phyloP scores from a whole-genome alignment of 176 grass and related monocot species.

The Secale cereale region DNA sequence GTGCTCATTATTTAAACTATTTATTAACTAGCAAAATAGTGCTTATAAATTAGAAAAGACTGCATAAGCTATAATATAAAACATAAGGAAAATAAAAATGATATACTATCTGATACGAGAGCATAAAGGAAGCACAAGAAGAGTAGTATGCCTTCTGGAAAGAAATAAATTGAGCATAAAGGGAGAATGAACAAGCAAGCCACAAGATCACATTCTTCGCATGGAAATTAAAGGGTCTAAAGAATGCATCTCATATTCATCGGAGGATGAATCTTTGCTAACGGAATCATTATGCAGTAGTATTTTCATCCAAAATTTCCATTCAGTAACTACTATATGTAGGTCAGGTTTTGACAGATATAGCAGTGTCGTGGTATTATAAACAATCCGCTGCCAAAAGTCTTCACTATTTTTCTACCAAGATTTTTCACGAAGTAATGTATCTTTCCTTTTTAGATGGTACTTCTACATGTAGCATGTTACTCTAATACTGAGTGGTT shows the following conservation, averaged over 20 bases:
- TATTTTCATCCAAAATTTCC: not conserved
- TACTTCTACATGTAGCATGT: not conserved
- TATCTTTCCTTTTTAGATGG: not conserved
- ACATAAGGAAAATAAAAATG: not conserved
- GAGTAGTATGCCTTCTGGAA: not conserved
- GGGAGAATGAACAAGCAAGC: not conserved
- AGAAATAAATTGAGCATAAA: not conserved
- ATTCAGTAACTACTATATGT: not conserved
- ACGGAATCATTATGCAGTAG: not conserved
- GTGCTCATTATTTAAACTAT: slow-evolving; percentile 63
- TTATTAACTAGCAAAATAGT: not conserved
- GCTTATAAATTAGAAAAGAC: slow-evolving; percentile 11
- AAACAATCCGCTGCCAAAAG: too few species aligned
- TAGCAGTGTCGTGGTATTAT: too few species aligned
- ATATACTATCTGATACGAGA: not conserved
- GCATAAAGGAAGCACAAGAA: not conserved
- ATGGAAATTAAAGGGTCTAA: too few species aligned
- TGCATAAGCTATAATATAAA: slow-evolving; percentile 11
- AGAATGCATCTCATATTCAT: not conserved
- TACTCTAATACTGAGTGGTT: not conserved
- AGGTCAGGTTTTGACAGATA: not conserved
- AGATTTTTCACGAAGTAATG: too few species aligned
- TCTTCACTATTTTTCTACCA: too few species aligned
- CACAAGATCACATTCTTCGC: not conserved
- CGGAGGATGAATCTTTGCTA: not conserved